Conservation (phyloP, 495 filamentous ascomycete species). For the Aspergillus biplanus region DNA sequence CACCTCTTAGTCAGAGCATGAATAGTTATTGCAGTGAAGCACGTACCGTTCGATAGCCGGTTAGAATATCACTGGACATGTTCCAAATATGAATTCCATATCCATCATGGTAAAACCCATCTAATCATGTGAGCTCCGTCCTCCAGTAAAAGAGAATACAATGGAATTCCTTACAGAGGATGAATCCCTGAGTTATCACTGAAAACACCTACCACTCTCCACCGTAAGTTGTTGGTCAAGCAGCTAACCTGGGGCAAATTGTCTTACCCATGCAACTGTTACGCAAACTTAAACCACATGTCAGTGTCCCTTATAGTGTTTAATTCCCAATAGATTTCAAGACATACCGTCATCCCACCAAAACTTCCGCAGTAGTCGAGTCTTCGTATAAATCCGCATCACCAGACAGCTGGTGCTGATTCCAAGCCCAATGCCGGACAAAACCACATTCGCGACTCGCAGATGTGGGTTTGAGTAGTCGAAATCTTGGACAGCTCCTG, state of each 20-base stretch:
- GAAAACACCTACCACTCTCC: constrained; percentile 25
- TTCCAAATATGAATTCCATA: constrained; percentile 19
- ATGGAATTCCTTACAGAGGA: constrained; percentile 25
- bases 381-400: constrained; percentile 29
- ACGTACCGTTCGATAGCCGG: constrained; percentile 7
- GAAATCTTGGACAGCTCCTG: constrained; percentile 6
- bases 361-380: constrained; percentile 25
- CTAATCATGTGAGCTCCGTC: constrained; percentile 7
- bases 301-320: background rate
- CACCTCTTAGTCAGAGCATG: background rate
- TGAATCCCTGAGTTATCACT: constrained; percentile 25
- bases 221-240: background rate
- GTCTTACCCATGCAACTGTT: constrained; percentile 31
- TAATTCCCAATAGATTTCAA: background rate
- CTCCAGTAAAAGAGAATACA: constrained; percentile 1
- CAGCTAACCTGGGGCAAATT: background rate
- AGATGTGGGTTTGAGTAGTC: constrained; percentile 29
- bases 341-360: constrained; percentile 36
- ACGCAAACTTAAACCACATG: constrained; percentile 25
- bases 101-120: constrained; percentile 17
- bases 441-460: constrained; percentile 12
- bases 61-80: constrained; percentile 7
- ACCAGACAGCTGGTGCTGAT: constrained; percentile 21
- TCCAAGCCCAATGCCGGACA: constrained; percentile 22
- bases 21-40: background rate